Percentiles rank a stretch among this genome's conserved stretches.
These are phyloP conservation scores for Vitis riparia DNA, from an alignment of 164 flowering plant genomes.

Conservation along the genomic window DNA sequence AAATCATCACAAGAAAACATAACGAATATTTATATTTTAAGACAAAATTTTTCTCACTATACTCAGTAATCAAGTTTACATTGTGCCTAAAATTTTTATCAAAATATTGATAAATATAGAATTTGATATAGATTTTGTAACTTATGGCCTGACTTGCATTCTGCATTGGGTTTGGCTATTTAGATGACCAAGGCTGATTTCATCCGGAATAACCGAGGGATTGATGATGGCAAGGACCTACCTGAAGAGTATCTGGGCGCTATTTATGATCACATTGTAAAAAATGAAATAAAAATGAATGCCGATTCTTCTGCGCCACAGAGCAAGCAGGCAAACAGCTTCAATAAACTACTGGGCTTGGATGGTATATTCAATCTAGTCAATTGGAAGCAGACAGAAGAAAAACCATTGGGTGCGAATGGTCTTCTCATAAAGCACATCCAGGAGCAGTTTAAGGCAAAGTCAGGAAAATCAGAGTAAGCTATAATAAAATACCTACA, in stretches of 20 bases:
- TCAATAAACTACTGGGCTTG: constrained; percentile 86
- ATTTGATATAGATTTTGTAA: background rate
- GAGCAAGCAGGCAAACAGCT: constrained; percentile 83
- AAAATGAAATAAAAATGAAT: constrained; percentile 95
- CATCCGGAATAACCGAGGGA: constrained; percentile 94
- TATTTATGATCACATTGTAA: constrained; percentile 91
- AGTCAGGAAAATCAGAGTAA: constrained; percentile 93
- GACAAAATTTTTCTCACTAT: no score
- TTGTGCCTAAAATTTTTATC: no score
- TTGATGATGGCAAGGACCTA: constrained; percentile 95
- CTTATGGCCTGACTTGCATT: constrained; percentile 17
- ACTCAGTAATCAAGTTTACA: no score
- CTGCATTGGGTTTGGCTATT: constrained; percentile 16
- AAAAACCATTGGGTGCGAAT: constrained; percentile 91
- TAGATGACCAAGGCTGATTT: constrained; percentile 99
- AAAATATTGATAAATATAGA: constrained; percentile 8
- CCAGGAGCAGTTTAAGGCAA: constrained; percentile 94
- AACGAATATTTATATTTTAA: no score
- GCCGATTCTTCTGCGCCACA: constrained; percentile 76
- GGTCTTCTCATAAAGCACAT: constrained; percentile 86
- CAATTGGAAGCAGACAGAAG: constrained; percentile 86
- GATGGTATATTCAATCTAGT: constrained; percentile 93
- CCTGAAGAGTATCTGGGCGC: constrained; percentile 88
- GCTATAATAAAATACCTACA: constrained; percentile 9
- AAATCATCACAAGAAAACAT: no score